These are phyloP conservation scores for Stylonectria norvegica DNA, from an alignment of 2,329 filamentous ascomycete species.

Conservation along the genomic window DNA sequence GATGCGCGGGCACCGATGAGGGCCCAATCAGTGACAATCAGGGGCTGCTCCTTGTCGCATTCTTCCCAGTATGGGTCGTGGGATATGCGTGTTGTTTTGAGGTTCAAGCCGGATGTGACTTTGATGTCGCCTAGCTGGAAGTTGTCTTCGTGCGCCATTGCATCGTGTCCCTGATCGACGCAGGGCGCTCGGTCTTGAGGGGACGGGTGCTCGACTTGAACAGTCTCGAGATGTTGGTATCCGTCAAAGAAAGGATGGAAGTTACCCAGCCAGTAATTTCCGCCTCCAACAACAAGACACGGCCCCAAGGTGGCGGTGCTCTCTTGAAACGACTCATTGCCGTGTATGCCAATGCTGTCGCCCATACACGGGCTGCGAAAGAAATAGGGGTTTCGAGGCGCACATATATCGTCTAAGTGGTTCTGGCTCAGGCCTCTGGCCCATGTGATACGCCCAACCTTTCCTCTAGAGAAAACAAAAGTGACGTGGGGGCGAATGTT, in stretches of 20 bases:
- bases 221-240: slow-evolving; percentile 24
- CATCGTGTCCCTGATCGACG: slow-evolving; percentile 35
- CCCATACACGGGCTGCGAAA: slow-evolving; percentile 44
- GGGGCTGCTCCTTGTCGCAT: slow-evolving; percentile 36
- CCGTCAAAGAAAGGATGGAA: slow-evolving; percentile 43
- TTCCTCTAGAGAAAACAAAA: slow-evolving; percentile 39
- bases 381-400: slow-evolving; percentile 41
- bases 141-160: slow-evolving; percentile 25
- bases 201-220: slow-evolving; percentile 41
- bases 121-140: slow-evolving; percentile 36
- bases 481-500: slow-evolving; percentile 28
- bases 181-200: slow-evolving; percentile 38
- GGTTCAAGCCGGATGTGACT: slow-evolving; percentile 40
- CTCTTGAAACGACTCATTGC: slow-evolving; percentile 29
- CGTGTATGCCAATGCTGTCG: slow-evolving; percentile 40
- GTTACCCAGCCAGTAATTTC: slow-evolving; percentile 41
- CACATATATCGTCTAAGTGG: slow-evolving; percentile 40
- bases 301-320: slow-evolving; percentile 42
- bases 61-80: slow-evolving; percentile 46
- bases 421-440: slow-evolving; percentile 36
- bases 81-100: slow-evolving; percentile 42
- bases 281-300: slow-evolving; percentile 36
- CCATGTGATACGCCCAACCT: slow-evolving; percentile 38
- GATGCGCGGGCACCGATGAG: slow-evolving; percentile 35
- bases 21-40: slow-evolving; percentile 44